phyloP scores from a whole-genome alignment of 352 stramenopile species.

The Globisporangium cylindrosporum region DNA sequence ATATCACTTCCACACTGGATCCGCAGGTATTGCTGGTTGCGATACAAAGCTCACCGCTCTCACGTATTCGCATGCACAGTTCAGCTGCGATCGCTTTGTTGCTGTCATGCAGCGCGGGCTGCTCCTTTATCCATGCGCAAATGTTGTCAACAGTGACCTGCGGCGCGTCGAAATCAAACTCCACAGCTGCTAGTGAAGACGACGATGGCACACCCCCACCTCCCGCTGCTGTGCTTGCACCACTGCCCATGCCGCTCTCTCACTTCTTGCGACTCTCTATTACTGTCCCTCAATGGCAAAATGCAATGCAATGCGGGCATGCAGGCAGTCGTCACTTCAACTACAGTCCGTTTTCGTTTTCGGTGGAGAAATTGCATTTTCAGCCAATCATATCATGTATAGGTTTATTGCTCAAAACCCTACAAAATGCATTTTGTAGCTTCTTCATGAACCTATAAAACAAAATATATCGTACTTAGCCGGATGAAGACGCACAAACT shows the following conservation, averaged over 20 bases:
- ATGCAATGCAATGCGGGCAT: not conserved
- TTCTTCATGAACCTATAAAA: no score
- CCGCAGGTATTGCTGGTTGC: not conserved
- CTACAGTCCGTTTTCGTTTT: not conserved
- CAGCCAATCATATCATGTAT: not conserved
- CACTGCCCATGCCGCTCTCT: constrained; percentile 23
- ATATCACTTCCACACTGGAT: not conserved
- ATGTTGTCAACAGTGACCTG: constrained; percentile 25
- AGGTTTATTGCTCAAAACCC: no score
- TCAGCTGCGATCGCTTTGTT: constrained; percentile 4
- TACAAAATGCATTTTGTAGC: no score
- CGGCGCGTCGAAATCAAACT: constrained; percentile 9
- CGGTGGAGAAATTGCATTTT: not conserved
- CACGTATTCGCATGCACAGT: constrained; percentile 13
- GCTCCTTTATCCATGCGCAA: constrained; percentile 31
- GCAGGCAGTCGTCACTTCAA: not conserved
- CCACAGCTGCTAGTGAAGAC: constrained; percentile 6
- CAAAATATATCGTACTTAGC: not conserved
- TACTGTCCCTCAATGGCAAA: not conserved
- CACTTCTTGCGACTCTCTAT: not conserved
- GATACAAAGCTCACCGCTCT: constrained; percentile 15
- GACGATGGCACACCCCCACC: not conserved
- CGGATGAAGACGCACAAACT: not conserved
- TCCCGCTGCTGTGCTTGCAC: constrained; percentile 16
- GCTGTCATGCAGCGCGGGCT: not conserved